These are phyloP conservation scores for Puccinia novopanici DNA, from an alignment of 1,284 basidiomycete species.

Conservation along the genomic window DNA sequence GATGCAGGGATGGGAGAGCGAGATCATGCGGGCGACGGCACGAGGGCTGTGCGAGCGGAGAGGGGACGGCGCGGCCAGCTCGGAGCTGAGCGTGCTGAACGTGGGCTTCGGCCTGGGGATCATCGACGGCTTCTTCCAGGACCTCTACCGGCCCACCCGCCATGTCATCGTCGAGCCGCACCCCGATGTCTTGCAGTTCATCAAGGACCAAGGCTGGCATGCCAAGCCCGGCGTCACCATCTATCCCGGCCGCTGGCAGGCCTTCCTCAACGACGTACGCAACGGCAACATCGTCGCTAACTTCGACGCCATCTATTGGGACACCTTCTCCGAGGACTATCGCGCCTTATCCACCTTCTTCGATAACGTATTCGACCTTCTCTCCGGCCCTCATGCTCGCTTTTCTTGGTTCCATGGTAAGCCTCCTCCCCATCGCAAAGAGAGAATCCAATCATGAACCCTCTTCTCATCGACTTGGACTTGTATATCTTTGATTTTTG, in stretches of 20 bases:
- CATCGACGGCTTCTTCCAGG: conserved; percentile 37
- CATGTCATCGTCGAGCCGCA: conserved; percentile 97
- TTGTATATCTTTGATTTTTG: not conserved
- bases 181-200: conserved; percentile 79
- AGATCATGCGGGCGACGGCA: conserved; percentile 38
- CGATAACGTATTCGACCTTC: conserved; percentile 32
- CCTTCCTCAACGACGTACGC: conserved; percentile 58
- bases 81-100: conserved; percentile 27
- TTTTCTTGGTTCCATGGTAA: conserved; percentile 51
- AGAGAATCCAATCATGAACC: not conserved
- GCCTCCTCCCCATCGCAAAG: too few species aligned
- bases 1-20: conserved; percentile 47
- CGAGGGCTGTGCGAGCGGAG: not conserved
- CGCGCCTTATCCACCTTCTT: conserved; percentile 15
- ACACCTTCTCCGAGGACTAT: conserved; percentile 50
- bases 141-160: conserved; percentile 62
- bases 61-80: not conserved
- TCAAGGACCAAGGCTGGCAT: conserved; percentile 75
- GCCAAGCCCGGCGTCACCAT: conserved; percentile 75
- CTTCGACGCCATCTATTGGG: conserved; percentile 49
- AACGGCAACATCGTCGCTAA: not conserved
- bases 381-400: conserved; percentile 22
- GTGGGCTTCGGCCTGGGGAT: conserved; percentile 46
- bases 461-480: not conserved
- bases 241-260: conserved; percentile 90